A percentile compares a stretch with the other conserved stretches of the same genome.
Conservation (phyloP, 495 filamentous ascomycete genomes). For the Pyrenopolyporus hunteri region DNA sequence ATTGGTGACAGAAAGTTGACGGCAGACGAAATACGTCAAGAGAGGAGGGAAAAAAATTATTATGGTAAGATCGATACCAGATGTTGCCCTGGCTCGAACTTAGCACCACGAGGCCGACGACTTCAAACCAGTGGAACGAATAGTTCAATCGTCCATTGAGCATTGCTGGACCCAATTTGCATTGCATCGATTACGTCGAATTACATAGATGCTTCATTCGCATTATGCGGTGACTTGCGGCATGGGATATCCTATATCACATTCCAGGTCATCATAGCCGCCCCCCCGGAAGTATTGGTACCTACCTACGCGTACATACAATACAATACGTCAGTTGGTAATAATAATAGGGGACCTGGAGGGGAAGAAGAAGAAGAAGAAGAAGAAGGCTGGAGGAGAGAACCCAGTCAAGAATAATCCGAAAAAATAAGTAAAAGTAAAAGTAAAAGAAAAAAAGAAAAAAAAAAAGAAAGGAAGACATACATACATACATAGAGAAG, state of each 20-base stretch:
- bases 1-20: constrained; percentile 31
- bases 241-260: constrained; percentile 35
- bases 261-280: constrained; percentile 20
- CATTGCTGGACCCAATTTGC: constrained; percentile 21
- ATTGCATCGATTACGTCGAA: constrained; percentile 13
- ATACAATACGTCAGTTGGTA: background rate
- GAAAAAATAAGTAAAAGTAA: too few species aligned
- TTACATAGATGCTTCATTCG: constrained; percentile 26
- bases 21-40: constrained; percentile 25
- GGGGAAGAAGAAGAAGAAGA: constrained; percentile 18
- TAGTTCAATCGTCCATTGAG: constrained; percentile 2
- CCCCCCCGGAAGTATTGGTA: too few species aligned
- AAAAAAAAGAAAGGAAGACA: too few species aligned
- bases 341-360: constrained; percentile 26
- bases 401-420: too few species aligned
- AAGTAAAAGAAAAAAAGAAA: too few species aligned
- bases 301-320: background rate
- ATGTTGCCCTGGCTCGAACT: constrained; percentile 23
- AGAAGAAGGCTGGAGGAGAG: constrained; percentile 8
- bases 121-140: constrained; percentile 17
- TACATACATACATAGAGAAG: too few species aligned
- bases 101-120: constrained; percentile 23
- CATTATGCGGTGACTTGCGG: constrained; percentile 30
- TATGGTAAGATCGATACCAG: too few species aligned
- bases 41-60: constrained; percentile 9